Percentiles rank a stretch among this genome's conserved stretches.
phyloP scores from a whole-genome alignment of 2,329 filamentous ascomycete genomes.

The Tothia fuscella region DNA sequence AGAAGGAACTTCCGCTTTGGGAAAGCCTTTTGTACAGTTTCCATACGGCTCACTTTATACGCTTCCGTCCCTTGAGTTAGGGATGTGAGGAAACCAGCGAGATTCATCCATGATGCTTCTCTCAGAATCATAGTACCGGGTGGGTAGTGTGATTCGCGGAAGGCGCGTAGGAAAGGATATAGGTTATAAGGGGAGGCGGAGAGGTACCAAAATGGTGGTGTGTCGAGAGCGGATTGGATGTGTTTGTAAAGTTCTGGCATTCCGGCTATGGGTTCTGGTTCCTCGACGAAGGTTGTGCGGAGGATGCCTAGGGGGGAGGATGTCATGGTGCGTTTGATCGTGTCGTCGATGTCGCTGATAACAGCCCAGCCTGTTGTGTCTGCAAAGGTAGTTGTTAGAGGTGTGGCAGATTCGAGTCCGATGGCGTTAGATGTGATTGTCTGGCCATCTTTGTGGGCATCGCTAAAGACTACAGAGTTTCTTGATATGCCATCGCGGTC shows the following conservation, averaged over 20 bases:
- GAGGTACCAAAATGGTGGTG: constrained; percentile 80
- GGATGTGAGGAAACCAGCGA: constrained; percentile 65
- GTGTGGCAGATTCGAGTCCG: constrained; percentile 27
- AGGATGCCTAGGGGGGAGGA: constrained; percentile 70
- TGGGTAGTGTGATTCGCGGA: constrained; percentile 60
- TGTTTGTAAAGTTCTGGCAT: constrained; percentile 77
- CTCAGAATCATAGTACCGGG: constrained; percentile 72
- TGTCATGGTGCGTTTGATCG: constrained; percentile 84
- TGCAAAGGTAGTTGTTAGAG: constrained; percentile 63
- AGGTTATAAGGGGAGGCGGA: constrained; percentile 91
- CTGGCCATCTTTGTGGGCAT: constrained; percentile 25
- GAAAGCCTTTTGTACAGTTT: constrained; percentile 66
- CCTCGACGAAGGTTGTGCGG: constrained; percentile 68
- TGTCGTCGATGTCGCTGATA: constrained; percentile 87
- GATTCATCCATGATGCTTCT: constrained; percentile 75
- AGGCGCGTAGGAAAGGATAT: constrained; percentile 71
- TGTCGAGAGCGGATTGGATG: constrained; percentile 42
- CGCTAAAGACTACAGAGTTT: constrained; percentile 45
- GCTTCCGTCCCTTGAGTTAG: constrained; percentile 70
- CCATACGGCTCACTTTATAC: constrained; percentile 75
- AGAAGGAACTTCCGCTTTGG: constrained; percentile 69
- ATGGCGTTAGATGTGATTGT: constrained; percentile 21
- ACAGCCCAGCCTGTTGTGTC: constrained; percentile 71
- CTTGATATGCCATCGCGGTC: constrained; percentile 60
- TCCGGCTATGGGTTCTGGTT: constrained; percentile 56